These are phyloP conservation scores for Curvularia sp. DNA, from an alignment of 2,329 filamentous ascomycete genomes.

Conservation along the genomic window DNA sequence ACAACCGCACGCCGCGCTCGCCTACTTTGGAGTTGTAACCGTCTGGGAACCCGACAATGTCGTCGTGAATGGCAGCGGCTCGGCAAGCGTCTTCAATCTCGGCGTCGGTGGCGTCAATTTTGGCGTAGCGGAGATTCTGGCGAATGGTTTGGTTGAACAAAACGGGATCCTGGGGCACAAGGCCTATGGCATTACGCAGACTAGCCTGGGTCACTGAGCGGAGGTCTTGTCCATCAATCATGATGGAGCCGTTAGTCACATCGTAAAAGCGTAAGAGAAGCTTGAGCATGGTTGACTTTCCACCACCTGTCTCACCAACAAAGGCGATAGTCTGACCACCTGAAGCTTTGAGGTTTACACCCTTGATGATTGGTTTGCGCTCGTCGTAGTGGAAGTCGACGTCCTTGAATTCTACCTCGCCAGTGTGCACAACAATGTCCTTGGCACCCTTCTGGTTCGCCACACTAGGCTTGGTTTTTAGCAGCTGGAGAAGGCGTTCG, in stretches of 20 bases:
- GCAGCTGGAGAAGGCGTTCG: slow-evolving; percentile 65
- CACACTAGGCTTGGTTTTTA: slow-evolving; percentile 65
- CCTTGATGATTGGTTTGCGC: slow-evolving; percentile 59
- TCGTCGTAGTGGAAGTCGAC: slow-evolving; percentile 65
- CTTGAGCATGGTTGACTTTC: slow-evolving; percentile 69
- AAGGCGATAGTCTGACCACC: slow-evolving; percentile 65
- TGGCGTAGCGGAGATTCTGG: slow-evolving; percentile 70
- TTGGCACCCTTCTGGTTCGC: slow-evolving; percentile 49
- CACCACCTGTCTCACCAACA: slow-evolving; percentile 68
- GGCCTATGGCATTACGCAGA: slow-evolving; percentile 65
- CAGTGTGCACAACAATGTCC: slow-evolving; percentile 55
- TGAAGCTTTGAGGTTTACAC: slow-evolving; percentile 58
- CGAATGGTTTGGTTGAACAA: slow-evolving; percentile 70
- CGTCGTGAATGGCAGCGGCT: slow-evolving; percentile 69
- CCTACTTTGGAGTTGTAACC: slow-evolving; percentile 51
- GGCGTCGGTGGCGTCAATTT: slow-evolving; percentile 65
- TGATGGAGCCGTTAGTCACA: slow-evolving; percentile 60
- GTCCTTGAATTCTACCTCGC: slow-evolving; percentile 61
- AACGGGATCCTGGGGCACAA: slow-evolving; percentile 69
- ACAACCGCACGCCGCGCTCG: slow-evolving; percentile 57
- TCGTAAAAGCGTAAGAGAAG: slow-evolving; percentile 68
- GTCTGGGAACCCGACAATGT: slow-evolving; percentile 64
- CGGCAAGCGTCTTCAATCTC: slow-evolving; percentile 67
- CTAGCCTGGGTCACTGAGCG: slow-evolving; percentile 64
- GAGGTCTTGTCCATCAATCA: slow-evolving; percentile 66